These are phyloP conservation scores for Tuber brumale DNA, from an alignment of 495 filamentous ascomycete genomes.

Conservation along the genomic window DNA sequence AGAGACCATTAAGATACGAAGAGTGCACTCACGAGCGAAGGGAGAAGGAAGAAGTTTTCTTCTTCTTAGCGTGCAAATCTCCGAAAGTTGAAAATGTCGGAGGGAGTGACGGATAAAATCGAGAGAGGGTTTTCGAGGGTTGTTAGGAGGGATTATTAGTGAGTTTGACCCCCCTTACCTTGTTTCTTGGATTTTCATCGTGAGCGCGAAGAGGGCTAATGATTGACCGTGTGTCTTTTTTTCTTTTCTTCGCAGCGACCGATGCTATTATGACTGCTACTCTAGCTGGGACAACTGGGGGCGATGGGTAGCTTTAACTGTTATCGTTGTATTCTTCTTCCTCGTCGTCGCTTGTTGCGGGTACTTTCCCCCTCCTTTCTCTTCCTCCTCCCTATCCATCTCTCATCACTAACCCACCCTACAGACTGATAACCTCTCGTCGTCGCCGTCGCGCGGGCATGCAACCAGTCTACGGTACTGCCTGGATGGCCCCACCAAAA, in stretches of 20 bases:
- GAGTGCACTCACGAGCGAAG: not conserved
- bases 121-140: slow-evolving; percentile 14
- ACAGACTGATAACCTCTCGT: slow-evolving; percentile 25
- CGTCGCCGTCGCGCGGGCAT: slow-evolving; percentile 30
- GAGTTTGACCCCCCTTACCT: not conserved
- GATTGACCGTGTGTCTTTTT: slow-evolving; percentile 7
- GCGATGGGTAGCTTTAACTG: slow-evolving; percentile 46
- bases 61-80: not conserved
- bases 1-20: not conserved
- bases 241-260: not conserved
- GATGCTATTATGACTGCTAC: slow-evolving; percentile 27
- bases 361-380: slow-evolving; percentile 13
- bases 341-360: slow-evolving; percentile 25
- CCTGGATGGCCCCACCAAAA: slow-evolving; percentile 34
- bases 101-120: slow-evolving; percentile 15
- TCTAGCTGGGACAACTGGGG: slow-evolving; percentile 37
- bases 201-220: not conserved
- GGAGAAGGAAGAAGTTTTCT: not conserved
- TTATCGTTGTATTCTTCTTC: slow-evolving; percentile 34
- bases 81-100: not conserved
- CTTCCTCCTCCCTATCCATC: not conserved
- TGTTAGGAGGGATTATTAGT: slow-evolving; percentile 4
- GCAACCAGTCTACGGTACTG: slow-evolving; percentile 31
- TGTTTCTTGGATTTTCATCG: not conserved
- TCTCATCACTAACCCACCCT: not conserved